A percentile compares a stretch with the other conserved stretches of the same genome.
Evolutionary conservation across 2,329 filamentous ascomycete species (phyloP).

Genomic region (Talaromyces sp.): DNA sequence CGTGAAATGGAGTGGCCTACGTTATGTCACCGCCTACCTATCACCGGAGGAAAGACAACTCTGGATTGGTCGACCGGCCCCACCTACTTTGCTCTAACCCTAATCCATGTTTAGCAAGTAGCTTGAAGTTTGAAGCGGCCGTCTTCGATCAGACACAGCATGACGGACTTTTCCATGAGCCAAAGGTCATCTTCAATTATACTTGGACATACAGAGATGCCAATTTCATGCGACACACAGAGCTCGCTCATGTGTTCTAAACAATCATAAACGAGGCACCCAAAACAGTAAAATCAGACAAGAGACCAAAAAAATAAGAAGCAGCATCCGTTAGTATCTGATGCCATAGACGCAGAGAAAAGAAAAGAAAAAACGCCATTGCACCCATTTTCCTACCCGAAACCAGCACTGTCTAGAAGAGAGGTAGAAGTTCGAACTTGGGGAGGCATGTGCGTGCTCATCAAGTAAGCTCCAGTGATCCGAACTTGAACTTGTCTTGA

Average conservation of each 20-base stretch:
- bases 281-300: not conserved
- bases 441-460: not conserved
- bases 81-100: not conserved
- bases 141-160: not conserved
- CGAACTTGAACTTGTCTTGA: slow-evolving; percentile 1
- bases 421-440: slow-evolving; percentile 5
- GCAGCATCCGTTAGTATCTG: slow-evolving; percentile 29
- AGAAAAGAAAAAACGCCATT: slow-evolving; percentile 13
- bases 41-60: not conserved
- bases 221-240: not conserved
- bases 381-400: slow-evolving; percentile 18
- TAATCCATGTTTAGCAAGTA: not conserved
- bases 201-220: not conserved
- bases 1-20: not conserved
- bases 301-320: slow-evolving; percentile 19
- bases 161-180: not conserved
- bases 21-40: slow-evolving; percentile 11
- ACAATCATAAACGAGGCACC: not conserved
- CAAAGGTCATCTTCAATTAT: slow-evolving; percentile 1
- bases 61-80: not conserved
- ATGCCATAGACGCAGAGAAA: slow-evolving; percentile 9
- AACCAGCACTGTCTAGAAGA: slow-evolving; percentile 18
- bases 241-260: slow-evolving; percentile 2
- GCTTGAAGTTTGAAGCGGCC: not conserved
- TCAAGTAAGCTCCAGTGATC: slow-evolving; percentile 14